Percentiles rank a stretch among this genome's conserved stretches.
Evolutionary conservation across 306 rosid genomes (phyloP).

Genomic region (Psophocarpus tetragonolobus): DNA sequence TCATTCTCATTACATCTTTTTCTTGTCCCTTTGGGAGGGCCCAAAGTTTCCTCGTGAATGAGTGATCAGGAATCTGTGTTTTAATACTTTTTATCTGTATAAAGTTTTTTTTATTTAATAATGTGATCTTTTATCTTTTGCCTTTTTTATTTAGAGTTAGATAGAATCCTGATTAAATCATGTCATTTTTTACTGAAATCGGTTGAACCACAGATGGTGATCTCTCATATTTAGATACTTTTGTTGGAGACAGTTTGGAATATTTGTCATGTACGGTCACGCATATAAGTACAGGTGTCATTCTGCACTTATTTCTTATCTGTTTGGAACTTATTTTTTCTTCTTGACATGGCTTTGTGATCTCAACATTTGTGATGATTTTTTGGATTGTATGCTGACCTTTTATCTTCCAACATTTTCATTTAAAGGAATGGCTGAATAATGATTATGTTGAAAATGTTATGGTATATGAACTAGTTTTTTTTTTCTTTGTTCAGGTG

Average conservation of each 20-base stretch:
- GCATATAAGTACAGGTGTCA: conserved; percentile 85
- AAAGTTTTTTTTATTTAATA: conserved; percentile 8
- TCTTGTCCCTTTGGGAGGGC: neutral
- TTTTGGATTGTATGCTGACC: conserved; percentile 21
- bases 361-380: conserved; percentile 41
- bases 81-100: neutral
- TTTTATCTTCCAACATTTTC: neutral
- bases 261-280: conserved; percentile 79
- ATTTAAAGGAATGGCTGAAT: neutral
- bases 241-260: conserved; percentile 94
- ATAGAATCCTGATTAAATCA: conserved; percentile 49
- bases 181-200: conserved; percentile 54
- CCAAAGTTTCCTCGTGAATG: neutral
- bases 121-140: conserved; percentile 14
- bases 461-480: conserved; percentile 20
- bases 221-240: conserved; percentile 73
- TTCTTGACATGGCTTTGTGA: conserved; percentile 37
- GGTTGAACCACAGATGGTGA: conserved; percentile 65
- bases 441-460: neutral
- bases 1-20: conserved; percentile 3
- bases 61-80: conserved; percentile 4
- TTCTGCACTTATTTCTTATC: conserved; percentile 80
- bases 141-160: conserved; percentile 32
- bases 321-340: conserved; percentile 46
- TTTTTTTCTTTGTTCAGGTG: conserved; percentile 53